phyloP scores from a whole-genome alignment of 2,329 filamentous ascomycete genomes.

The Alternaria rosae region DNA sequence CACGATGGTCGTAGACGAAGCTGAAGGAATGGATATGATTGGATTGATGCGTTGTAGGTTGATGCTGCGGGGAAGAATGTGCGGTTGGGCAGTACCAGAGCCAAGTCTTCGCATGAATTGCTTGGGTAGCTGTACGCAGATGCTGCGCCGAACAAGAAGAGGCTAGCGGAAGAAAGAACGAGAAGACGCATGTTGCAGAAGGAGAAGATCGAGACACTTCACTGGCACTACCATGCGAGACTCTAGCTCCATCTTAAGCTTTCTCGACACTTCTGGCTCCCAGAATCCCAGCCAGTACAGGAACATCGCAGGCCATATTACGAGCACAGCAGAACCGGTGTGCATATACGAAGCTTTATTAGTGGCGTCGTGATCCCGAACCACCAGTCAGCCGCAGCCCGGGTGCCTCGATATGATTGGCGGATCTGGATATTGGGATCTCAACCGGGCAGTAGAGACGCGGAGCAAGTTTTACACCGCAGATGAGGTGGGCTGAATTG shows the following conservation, averaged over 20 bases:
- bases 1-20: conserved; percentile 28
- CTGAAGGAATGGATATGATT: conserved; percentile 33
- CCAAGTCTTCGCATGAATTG: conserved; percentile 21
- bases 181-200: not conserved
- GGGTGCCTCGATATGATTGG: conserved; percentile 4
- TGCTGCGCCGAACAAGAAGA: not conserved
- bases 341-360: conserved; percentile 11
- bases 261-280: not conserved
- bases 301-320: not conserved
- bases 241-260: not conserved
- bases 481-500: not conserved
- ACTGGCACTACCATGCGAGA: not conserved
- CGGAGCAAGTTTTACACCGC: conserved; percentile 5
- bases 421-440: not conserved
- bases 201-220: not conserved
- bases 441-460: conserved; percentile 1
- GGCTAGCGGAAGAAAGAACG: conserved; percentile 1
- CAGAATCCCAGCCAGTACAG: not conserved
- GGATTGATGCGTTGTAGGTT: conserved; percentile 32
- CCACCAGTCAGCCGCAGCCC: conserved; percentile 12
- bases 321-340: not conserved
- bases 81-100: conserved; percentile 19
- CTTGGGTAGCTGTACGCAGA: not conserved
- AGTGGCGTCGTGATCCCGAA: conserved; percentile 1
- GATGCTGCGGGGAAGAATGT: conserved; percentile 26